Evolutionary conservation across 2,329 filamentous ascomycete species (phyloP), one percentile per base, ranked within the genome.

Genomic region (Penicillium sp.): DNA sequence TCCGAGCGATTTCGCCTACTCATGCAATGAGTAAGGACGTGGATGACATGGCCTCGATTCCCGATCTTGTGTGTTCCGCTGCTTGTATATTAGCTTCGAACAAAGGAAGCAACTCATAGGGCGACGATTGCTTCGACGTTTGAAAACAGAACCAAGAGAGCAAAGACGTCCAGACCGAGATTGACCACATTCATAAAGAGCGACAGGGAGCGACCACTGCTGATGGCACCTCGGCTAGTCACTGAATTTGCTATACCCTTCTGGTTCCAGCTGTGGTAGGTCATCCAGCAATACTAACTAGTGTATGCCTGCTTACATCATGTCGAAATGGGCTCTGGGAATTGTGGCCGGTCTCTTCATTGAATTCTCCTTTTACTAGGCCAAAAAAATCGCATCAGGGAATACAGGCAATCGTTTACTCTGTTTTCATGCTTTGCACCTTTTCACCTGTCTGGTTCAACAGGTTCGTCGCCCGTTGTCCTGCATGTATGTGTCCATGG

Each of bases 301-400:
- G 89, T 85, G 89, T 51, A 89, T 84, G 2, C 89, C 89, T 0
- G 80, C 82, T 2, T 93, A 95, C 74, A 88, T 95, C 66, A 90
- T 90, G 72, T 83, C 87, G 59, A 95, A 95, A 75, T 70, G 79
- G 79, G 4, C 78, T 2, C 81, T 95, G 10, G 89, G 85, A 64
- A 72, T 80, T 13, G 72, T 61, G 18, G 60, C 65, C 55, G 79
- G 83, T 8, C 78, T 93, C 9, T 93, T 93, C 68, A 88, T 93
- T 63, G 88, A 88, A 32, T 89, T 91, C 69, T 84, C 86, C 53
- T 90, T 92, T 73, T 88, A 80, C 77, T 77, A 81, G 31, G 83
- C 86, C 1, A 80, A 81, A 33, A 33, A 84, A 87, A 68, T 83
- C 82, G 6, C 79, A 84, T 35, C 87, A 89, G 67, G 89, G 88